A percentile compares a stretch with the other conserved stretches of the same genome.
Evolutionary conservation across 495 filamentous ascomycete genomes (phyloP).

Genomic region (Filosporella fistucella): DNA sequence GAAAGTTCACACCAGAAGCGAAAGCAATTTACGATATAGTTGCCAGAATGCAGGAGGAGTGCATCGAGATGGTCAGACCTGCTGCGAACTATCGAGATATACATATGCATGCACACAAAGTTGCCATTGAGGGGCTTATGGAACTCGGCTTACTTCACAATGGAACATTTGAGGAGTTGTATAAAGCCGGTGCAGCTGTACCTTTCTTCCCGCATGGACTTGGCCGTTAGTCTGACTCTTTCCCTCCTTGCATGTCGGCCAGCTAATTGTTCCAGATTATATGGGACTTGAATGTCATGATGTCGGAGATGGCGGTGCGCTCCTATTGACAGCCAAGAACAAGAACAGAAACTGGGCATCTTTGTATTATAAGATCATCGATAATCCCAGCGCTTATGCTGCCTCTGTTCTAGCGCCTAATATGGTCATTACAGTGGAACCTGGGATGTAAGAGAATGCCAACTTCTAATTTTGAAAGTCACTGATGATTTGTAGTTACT

Average conservation of each 20-base stretch:
- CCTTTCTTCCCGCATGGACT: conserved; percentile 92
- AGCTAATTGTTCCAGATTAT: conserved; percentile 56
- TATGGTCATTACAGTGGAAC: conserved; percentile 86
- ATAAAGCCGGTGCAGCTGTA: conserved; percentile 58
- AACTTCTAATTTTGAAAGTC: neutral
- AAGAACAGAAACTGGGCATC: conserved; percentile 1
- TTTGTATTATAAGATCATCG: conserved; percentile 4
- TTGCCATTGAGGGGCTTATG: conserved; percentile 67
- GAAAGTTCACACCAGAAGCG: conserved; percentile 57
- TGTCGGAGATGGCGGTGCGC: conserved; percentile 34
- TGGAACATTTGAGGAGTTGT: conserved; percentile 59
- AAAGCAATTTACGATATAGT: conserved; percentile 71
- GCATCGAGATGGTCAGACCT: conserved; percentile 59
- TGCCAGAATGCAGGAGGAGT: conserved; percentile 75
- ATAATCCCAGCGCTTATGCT: conserved; percentile 72
- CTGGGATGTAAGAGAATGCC: conserved; percentile 53
- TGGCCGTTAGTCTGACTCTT: conserved; percentile 10
- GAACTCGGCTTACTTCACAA: conserved; percentile 60
- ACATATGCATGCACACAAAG: conserved; percentile 64
- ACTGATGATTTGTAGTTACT: conserved; percentile 41
- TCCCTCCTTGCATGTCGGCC: conserved; percentile 26
- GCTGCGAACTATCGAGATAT: conserved; percentile 65
- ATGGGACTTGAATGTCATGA: conserved; percentile 91
- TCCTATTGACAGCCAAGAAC: conserved; percentile 1
- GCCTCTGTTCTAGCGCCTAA: conserved; percentile 66